These are phyloP conservation scores for Ophiostoma ulmi DNA, from an alignment of 2,329 filamentous ascomycete species.

Conservation along the genomic window DNA sequence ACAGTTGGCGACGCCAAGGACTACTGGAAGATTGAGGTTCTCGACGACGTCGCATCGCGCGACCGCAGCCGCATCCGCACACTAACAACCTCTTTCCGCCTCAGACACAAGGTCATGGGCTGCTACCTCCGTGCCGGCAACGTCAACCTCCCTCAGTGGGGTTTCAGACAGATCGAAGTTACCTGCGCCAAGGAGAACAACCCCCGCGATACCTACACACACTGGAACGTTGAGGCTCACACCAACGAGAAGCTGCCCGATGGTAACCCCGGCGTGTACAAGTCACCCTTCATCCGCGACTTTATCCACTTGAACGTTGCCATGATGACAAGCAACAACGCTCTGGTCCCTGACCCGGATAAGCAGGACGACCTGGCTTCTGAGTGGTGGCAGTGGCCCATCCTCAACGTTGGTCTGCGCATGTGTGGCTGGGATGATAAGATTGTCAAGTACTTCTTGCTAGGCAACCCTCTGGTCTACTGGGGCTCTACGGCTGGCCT, in stretches of 20 bases:
- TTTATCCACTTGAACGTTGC: constrained; percentile 97
- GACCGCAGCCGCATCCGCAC: constrained; percentile 84
- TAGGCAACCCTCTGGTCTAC: constrained; percentile 94
- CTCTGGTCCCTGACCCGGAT: constrained; percentile 91
- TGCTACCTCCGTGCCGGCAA: constrained; percentile 96
- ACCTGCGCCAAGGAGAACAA: constrained; percentile 93
- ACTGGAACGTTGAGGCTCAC: constrained; percentile 98
- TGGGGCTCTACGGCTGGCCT: constrained; percentile 85
- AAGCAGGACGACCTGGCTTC: constrained; percentile 98
- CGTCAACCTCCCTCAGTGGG: constrained; percentile 95
- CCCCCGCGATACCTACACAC: constrained; percentile 86
- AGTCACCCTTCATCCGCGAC: constrained; percentile 94
- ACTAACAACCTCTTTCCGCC: constrained; percentile 85
- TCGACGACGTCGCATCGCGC: constrained; percentile 79
- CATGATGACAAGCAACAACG: constrained; percentile 99
- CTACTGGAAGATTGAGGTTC: constrained; percentile 90
- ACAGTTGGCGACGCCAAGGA: constrained; percentile 97
- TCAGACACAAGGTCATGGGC: constrained; percentile 73
- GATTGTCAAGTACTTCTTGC: constrained; percentile 95
- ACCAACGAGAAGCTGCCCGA: constrained; percentile 87
- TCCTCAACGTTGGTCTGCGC: constrained; percentile 87
- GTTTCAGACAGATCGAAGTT: constrained; percentile 98
- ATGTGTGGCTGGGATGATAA: constrained; percentile 99
- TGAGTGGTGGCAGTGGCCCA: constrained; percentile 96
- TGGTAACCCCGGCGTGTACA: constrained; percentile 85